Base-by-base conservation (phyloP, 2,329 filamentous ascomycete species). In the Scedosporium boydii region DNA sequence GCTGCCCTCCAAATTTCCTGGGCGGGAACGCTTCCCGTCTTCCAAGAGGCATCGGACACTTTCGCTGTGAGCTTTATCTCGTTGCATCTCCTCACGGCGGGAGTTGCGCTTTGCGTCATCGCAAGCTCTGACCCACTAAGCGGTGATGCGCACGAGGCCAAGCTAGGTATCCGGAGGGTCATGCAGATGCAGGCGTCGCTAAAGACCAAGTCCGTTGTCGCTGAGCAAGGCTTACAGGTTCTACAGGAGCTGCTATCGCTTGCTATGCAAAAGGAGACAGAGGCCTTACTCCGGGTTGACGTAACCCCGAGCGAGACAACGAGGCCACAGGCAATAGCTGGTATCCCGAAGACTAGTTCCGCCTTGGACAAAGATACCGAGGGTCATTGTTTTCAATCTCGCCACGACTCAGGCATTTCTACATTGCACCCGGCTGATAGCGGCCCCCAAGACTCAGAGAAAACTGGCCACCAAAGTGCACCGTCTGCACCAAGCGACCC, bases 31-130 rank as follows among this genome's bases (percentile, higher is more conserved):
- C 26, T 26, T 12, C 53, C 53, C 26, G 18, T 57, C 1, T 65
- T 70, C 16, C 29, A 56, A 6, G 57, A 66, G 53, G 67, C 64
- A 0, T 66, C 67, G 1, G 63, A 61, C 16, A 71, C 69, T 0
- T 71, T 70, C 27, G 68, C 69, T 4, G 59, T 67, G 1, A 62
- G 64, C 1, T 70, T 70, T 57, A 63, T 70, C 2, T 64, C 67
- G 2, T 44, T 70, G 16, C 69, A 70, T 34, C 61, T 70, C 0
- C 65, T 71, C 16, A 70, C 69, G 0, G 69, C 69, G 0, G 69
- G 66, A 0, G 65, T 70, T 0, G 65, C 69, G 0, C 56, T 70
- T 1, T 68, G 66, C 12, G 70, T 70, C 21, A 63, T 68, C 51
- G 66, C 66, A 1, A 67, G 60, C 3, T 34, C 67, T 14, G 62